phyloP scores from a whole-genome alignment of 2,329 filamentous ascomycete species.

The Alternaria hordeiaustralica region DNA sequence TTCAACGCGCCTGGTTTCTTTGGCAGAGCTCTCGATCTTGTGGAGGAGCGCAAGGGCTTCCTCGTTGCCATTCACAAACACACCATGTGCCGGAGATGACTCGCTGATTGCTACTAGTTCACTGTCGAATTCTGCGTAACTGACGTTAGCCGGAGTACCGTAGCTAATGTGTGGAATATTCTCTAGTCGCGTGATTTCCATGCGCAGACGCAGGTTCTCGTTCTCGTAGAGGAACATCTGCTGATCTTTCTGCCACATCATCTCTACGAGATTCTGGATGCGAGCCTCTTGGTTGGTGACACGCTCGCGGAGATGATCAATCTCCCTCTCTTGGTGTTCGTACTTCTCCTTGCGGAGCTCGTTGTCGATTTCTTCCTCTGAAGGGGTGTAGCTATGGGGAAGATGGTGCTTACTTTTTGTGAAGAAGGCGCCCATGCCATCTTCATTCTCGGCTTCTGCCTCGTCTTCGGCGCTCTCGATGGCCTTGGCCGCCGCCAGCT shows the following conservation, averaged over 20 bases:
- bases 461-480: conserved; percentile 16
- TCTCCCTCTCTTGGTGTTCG: conserved; percentile 11
- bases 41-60: conserved; percentile 30
- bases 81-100: conserved; percentile 10
- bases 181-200: neutral
- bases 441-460: conserved; percentile 22
- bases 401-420: conserved; percentile 22
- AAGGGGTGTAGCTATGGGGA: conserved; percentile 1
- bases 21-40: conserved; percentile 27
- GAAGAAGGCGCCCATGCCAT: conserved; percentile 27
- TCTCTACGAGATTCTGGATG: conserved; percentile 9
- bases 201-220: conserved; percentile 1
- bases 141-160: conserved; percentile 18
- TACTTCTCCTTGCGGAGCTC: conserved; percentile 1
- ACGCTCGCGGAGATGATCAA: conserved; percentile 12
- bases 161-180: neutral
- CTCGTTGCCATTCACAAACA: conserved; percentile 23
- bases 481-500: conserved; percentile 6
- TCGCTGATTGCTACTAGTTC: conserved; percentile 14
- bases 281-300: conserved; percentile 7
- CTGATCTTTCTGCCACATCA: conserved; percentile 3
- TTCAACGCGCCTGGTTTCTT: conserved; percentile 6
- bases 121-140: conserved; percentile 25
- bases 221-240: conserved; percentile 3
- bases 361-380: neutral